Conservation (phyloP, 192 early-diverging fungal species). For the Coemansia sp. region DNA sequence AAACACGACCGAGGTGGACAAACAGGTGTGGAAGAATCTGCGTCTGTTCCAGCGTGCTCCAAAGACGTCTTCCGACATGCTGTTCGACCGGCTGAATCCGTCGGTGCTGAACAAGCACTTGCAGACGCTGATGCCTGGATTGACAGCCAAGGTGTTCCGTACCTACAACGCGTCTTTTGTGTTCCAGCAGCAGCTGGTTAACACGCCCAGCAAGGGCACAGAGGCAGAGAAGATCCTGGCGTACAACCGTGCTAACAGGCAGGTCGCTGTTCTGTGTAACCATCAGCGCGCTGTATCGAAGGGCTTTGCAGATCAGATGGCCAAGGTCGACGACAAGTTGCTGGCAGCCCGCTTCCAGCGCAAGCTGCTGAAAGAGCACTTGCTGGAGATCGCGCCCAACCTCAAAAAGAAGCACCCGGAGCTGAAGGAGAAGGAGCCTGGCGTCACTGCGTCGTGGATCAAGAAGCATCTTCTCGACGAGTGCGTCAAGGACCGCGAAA, state of each 20-base stretch:
- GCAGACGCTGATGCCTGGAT: conserved; percentile 79
- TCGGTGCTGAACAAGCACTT: conserved; percentile 85
- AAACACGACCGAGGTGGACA: conserved; percentile 79
- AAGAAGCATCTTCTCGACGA: conserved; percentile 57
- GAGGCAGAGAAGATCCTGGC: conserved; percentile 83
- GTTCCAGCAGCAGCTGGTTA: conserved; percentile 83
- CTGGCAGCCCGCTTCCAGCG: conserved; percentile 86
- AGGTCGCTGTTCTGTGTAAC: conserved; percentile 97
- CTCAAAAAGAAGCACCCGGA: conserved; percentile 76
- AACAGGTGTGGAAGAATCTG: conserved; percentile 93
- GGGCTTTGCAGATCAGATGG: conserved; percentile 72
- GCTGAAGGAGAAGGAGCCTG: conserved; percentile 66
- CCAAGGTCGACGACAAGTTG: conserved; percentile 82
- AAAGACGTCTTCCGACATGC: conserved; percentile 70
- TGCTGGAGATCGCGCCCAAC: conserved; percentile 73
- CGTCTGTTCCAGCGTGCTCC: conserved; percentile 81
- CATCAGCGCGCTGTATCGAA: conserved; percentile 92
- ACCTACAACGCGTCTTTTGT: conserved; percentile 95
- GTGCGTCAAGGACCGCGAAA: conserved; percentile 75
- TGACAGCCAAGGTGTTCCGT: conserved; percentile 99
- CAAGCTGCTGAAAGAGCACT: conserved; percentile 64
- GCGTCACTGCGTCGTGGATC: conserved; percentile 81
- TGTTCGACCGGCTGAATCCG: conserved; percentile 94
- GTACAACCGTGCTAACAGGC: conserved; percentile 93
- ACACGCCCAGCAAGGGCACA: conserved; percentile 68